Conservation (phyloP, 2,329 filamentous ascomycete genomes). For the Epichloe gansuensis region DNA sequence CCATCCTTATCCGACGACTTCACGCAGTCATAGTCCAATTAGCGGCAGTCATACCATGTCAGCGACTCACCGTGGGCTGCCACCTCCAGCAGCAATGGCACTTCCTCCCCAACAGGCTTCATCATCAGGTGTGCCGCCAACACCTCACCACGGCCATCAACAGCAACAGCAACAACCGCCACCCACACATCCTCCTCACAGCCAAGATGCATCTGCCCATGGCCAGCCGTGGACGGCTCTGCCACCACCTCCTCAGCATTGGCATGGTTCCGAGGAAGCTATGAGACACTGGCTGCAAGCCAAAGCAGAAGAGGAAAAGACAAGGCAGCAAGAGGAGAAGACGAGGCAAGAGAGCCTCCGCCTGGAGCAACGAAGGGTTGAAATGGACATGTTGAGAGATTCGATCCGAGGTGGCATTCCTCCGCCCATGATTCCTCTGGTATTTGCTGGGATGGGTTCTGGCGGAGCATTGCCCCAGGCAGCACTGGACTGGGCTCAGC, state of each 20-base stretch:
- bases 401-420: slow-evolving; percentile 60
- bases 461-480: slow-evolving; percentile 49
- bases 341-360: slow-evolving; percentile 51
- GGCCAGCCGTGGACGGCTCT: slow-evolving; percentile 35
- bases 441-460: slow-evolving; percentile 57
- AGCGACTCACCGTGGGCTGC: slow-evolving; percentile 56
- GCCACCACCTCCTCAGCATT: slow-evolving; percentile 52
- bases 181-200: slow-evolving; percentile 15
- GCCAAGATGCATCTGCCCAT: slow-evolving; percentile 15
- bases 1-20: slow-evolving; percentile 26
- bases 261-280: slow-evolving; percentile 56
- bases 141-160: slow-evolving; percentile 16
- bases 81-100: slow-evolving; percentile 54
- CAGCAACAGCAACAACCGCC: slow-evolving; percentile 9
- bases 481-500: slow-evolving; percentile 56
- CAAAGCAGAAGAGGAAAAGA: slow-evolving; percentile 61
- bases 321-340: slow-evolving; percentile 63
- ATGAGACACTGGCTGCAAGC: slow-evolving; percentile 62
- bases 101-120: slow-evolving; percentile 37
- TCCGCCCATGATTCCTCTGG: slow-evolving; percentile 60
- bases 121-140: slow-evolving; percentile 14
- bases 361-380: slow-evolving; percentile 59
- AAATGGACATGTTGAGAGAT: slow-evolving; percentile 59
- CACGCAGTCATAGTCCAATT: slow-evolving; percentile 34
- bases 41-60: slow-evolving; percentile 46